Evolutionary conservation across 352 stramenopile species (phyloP).

Genomic region (Globisporangium paddicum): DNA sequence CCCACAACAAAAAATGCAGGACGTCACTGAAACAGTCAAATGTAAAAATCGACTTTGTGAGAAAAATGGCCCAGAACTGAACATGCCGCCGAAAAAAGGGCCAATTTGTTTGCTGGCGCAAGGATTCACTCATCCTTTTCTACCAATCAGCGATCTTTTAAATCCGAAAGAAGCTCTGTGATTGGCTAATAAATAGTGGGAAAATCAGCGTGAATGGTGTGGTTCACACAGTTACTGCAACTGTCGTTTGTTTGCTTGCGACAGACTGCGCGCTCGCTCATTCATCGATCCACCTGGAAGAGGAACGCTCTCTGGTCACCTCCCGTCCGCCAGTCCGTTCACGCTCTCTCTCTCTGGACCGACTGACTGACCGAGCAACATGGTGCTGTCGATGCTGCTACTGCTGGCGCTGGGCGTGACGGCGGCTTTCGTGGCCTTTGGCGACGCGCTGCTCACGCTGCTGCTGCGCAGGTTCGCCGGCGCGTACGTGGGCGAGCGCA

Average conservation of each 20-base stretch:
- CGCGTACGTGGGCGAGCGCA: constrained; percentile 44
- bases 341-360: not conserved
- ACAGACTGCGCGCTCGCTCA: not conserved
- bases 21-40: too few species aligned
- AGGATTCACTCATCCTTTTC: not conserved
- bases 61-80: constrained; percentile 3
- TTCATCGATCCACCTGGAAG: not conserved
- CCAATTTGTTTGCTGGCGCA: not conserved
- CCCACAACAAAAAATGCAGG: not conserved
- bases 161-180: too few species aligned
- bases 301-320: not conserved
- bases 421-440: constrained; percentile 33
- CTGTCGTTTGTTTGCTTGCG: too few species aligned
- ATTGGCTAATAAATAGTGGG: too few species aligned
- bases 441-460: constrained; percentile 59
- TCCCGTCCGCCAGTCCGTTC: not conserved
- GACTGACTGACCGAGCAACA: too few species aligned
- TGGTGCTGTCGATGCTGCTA: constrained; percentile 34
- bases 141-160: too few species aligned
- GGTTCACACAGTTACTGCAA: too few species aligned
- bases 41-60: not conserved
- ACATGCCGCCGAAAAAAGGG: not conserved
- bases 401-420: constrained; percentile 20
- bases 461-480: constrained; percentile 40
- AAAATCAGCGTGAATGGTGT: too few species aligned